phyloP scores from a whole-genome alignment of 352 stramenopile species.

The Globisporangium rhizosaccharum region DNA sequence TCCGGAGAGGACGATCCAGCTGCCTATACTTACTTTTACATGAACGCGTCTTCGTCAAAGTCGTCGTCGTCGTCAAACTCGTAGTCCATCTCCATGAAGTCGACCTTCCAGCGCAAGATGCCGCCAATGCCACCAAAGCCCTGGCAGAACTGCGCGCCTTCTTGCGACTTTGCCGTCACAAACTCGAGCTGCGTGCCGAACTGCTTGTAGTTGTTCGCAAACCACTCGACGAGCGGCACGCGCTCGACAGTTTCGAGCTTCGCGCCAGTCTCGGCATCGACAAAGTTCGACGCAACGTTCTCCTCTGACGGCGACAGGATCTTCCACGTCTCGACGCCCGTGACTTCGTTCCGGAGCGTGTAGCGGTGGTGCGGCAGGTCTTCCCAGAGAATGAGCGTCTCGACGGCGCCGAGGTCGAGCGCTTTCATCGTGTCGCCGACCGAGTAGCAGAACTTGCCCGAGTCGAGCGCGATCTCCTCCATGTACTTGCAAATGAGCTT shows the following conservation, averaged over 20 bases:
- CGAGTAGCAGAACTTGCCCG: slow-evolving; percentile 99
- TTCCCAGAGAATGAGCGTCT: slow-evolving; percentile 99
- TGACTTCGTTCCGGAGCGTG: slow-evolving; percentile 92
- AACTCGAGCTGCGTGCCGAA: slow-evolving; percentile 99
- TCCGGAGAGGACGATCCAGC: not conserved
- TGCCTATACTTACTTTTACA: slow-evolving; percentile 78
- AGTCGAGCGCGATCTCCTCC: slow-evolving; percentile 98
- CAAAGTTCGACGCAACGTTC: slow-evolving; percentile 93
- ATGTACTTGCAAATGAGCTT: slow-evolving; percentile 99
- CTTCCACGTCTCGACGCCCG: slow-evolving; percentile 79
- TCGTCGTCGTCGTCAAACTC: slow-evolving; percentile 88
- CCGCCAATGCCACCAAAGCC: slow-evolving; percentile 99
- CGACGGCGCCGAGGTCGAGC: slow-evolving; percentile 96
- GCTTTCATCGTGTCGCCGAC: slow-evolving; percentile 98
- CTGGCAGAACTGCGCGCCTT: slow-evolving; percentile 99
- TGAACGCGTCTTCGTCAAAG: slow-evolving; percentile 84
- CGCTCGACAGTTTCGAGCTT: slow-evolving; percentile 98
- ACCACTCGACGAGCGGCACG: slow-evolving; percentile 97
- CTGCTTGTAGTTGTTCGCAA: slow-evolving; percentile 99
- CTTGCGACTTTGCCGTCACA: slow-evolving; percentile 96
- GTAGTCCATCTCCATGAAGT: slow-evolving; percentile 98
- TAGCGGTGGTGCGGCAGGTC: slow-evolving; percentile 96
- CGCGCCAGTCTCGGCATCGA: slow-evolving; percentile 91
- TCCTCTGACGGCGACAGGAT: slow-evolving; percentile 86
- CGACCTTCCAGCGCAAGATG: slow-evolving; percentile 98